These are phyloP conservation scores for Mycena chlorophos DNA, from an alignment of 768 basidiomycete genomes.

Conservation along the genomic window DNA sequence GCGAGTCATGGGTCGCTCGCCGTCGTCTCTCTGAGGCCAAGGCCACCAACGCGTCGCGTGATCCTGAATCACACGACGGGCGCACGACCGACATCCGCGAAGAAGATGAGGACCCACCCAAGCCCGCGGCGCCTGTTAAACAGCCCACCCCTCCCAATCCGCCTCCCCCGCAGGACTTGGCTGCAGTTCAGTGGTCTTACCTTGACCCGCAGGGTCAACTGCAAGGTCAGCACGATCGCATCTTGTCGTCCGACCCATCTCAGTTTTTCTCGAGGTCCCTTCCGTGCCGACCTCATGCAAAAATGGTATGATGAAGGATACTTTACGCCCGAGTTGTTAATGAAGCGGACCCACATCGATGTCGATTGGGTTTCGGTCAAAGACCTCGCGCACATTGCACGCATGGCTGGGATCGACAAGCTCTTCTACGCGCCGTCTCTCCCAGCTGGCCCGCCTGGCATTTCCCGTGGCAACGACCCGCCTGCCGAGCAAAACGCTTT, in stretches of 20 bases:
- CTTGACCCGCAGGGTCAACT: conserved; percentile 89
- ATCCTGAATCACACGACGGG: conserved; percentile 39
- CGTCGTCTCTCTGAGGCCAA: conserved; percentile 66
- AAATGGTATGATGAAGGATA: conserved; percentile 93
- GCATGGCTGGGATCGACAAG: conserved; percentile 52
- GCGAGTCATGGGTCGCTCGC: conserved; percentile 69
- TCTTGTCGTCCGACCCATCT: conserved; percentile 7
- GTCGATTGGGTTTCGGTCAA: conserved; percentile 66
- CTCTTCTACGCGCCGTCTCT: conserved; percentile 61
- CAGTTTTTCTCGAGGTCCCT: conserved; percentile 63
- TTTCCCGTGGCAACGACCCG: conserved; percentile 50
- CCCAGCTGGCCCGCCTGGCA: conserved; percentile 52
- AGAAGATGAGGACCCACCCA: conserved; percentile 38
- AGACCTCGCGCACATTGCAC: conserved; percentile 43
- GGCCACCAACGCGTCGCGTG: conserved; percentile 37
- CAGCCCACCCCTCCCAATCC: conserved; percentile 29
- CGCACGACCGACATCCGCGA: conserved; percentile 57
- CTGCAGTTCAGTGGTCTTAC: conserved; percentile 84
- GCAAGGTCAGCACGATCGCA: conserved; percentile 64
- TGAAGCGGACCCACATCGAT: conserved; percentile 79
- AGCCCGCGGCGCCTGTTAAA: conserved; percentile 3
- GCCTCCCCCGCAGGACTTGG: conserved; percentile 53
- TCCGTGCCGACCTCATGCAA: conserved; percentile 87
- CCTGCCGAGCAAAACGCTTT: conserved; percentile 45
- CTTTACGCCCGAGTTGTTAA: conserved; percentile 77